Percentiles rank a stretch among this genome's conserved stretches.
These are phyloP conservation scores for Mucor lusitanicus DNA, from an alignment of 371 early-diverging fungal genomes.

Conservation along the genomic window DNA sequence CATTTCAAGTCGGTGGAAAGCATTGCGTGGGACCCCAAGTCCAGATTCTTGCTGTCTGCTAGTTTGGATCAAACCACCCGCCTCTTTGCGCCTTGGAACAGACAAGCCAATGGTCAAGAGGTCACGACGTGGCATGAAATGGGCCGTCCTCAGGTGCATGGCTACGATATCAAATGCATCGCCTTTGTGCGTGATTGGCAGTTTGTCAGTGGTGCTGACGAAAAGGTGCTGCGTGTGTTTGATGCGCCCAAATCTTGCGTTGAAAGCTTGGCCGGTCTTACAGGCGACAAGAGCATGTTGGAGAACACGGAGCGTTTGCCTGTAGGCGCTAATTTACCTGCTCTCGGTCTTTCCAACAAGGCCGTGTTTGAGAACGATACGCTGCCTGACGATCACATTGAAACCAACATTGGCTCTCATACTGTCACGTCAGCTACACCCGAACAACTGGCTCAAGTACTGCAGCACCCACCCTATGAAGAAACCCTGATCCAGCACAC, in stretches of 20 bases:
- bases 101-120: slow-evolving; percentile 20
- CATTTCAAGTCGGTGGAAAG: slow-evolving; percentile 78
- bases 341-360: slow-evolving; percentile 95
- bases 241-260: slow-evolving; percentile 86
- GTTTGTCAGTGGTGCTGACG: slow-evolving; percentile 93
- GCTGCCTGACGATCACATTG: slow-evolving; percentile 45
- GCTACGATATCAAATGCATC: slow-evolving; percentile 90
- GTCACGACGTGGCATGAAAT: slow-evolving; percentile 88
- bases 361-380: slow-evolving; percentile 75
- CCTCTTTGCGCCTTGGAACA: slow-evolving; percentile 77
- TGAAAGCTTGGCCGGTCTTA: slow-evolving; percentile 58
- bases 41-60: slow-evolving; percentile 71
- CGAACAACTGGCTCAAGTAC: slow-evolving; percentile 50
- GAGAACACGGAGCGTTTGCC: slow-evolving; percentile 61
- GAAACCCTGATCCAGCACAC: slow-evolving; percentile 87
- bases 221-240: slow-evolving; percentile 91
- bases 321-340: slow-evolving; percentile 84
- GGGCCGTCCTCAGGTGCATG: slow-evolving; percentile 96
- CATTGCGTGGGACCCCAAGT: slow-evolving; percentile 83
- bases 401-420: slow-evolving; percentile 30
- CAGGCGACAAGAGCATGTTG: slow-evolving; percentile 41
- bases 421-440: slow-evolving; percentile 50
- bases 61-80: slow-evolving; percentile 92
- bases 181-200: slow-evolving; percentile 75
- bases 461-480: slow-evolving; percentile 83